Evolutionary conservation across 257 asterid genomes (phyloP).

Genomic region (Anisodus tanguticus): DNA sequence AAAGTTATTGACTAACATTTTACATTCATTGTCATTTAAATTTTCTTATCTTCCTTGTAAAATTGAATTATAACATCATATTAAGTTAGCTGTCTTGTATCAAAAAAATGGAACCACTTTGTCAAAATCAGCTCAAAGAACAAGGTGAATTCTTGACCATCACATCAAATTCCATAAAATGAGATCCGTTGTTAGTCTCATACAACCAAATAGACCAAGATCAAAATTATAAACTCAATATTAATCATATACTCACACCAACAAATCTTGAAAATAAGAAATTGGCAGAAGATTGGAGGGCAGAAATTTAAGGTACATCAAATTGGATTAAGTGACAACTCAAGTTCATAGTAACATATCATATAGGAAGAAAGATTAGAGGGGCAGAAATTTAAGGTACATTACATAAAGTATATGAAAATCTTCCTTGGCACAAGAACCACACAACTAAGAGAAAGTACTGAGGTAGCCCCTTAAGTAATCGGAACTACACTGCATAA

Average conservation of each 20-base stretch:
- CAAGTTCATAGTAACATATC: not conserved
- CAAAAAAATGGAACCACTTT: not conserved
- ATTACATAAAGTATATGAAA: not conserved
- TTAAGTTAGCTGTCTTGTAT: too few species aligned
- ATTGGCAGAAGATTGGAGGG: not conserved
- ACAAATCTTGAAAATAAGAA: not conserved
- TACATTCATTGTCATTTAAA: too few species aligned
- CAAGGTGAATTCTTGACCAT: not conserved
- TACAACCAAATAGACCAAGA: not conserved
- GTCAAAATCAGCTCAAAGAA: not conserved
- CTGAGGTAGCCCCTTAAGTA: conserved; percentile 18
- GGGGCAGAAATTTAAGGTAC: not conserved
- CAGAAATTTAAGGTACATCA: not conserved
- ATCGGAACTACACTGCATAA: conserved; percentile 28
- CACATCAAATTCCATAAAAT: not conserved
- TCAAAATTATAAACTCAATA: not conserved
- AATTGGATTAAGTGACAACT: not conserved
- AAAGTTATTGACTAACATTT: not conserved
- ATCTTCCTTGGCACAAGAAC: conserved; percentile 10
- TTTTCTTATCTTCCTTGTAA: not conserved
- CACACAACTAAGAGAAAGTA: not conserved
- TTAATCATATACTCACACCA: not conserved
- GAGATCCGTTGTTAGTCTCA: not conserved
- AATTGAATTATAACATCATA: too few species aligned
- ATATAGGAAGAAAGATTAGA: not conserved